phyloP scores from a whole-genome alignment of 345 rosid species.

The Salix caprea region DNA sequence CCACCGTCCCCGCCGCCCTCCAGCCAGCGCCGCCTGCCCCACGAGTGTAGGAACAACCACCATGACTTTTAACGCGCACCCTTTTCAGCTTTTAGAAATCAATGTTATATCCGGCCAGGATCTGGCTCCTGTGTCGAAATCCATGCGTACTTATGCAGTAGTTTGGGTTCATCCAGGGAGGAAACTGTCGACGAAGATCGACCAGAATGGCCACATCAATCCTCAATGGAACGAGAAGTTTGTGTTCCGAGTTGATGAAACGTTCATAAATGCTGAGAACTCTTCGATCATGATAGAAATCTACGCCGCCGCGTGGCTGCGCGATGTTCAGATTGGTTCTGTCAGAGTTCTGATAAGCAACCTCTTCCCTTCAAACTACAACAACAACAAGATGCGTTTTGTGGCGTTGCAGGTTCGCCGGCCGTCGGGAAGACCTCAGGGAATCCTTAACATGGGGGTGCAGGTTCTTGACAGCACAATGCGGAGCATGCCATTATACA shows the following conservation, averaged over 20 bases:
- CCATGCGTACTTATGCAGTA: constrained; percentile 81
- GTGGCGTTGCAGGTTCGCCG: constrained; percentile 53
- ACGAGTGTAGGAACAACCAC: neutral
- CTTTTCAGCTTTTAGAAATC: constrained; percentile 64
- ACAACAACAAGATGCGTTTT: constrained; percentile 26
- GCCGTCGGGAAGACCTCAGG: constrained; percentile 87
- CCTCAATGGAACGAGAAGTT: constrained; percentile 91
- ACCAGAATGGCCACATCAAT: constrained; percentile 54
- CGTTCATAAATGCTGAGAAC: constrained; percentile 48
- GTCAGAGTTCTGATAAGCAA: constrained; percentile 57
- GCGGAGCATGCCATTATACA: constrained; percentile 74
- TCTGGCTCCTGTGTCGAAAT: constrained; percentile 56
- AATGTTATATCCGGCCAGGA: constrained; percentile 76
- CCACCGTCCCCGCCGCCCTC: neutral
- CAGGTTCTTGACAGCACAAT: constrained; percentile 61
- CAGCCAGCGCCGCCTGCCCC: neutral
- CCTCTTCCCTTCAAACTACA: constrained; percentile 32
- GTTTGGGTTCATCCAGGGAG: constrained; percentile 69
- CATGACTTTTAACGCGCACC: constrained; percentile 19
- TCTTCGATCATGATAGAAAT: constrained; percentile 68
- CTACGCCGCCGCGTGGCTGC: constrained; percentile 83
- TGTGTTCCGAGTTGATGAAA: constrained; percentile 67
- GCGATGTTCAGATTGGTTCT: constrained; percentile 64
- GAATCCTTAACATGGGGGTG: constrained; percentile 67
- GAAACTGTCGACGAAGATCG: constrained; percentile 66